Percentiles rank a stretch among this genome's conserved stretches.
Evolutionary conservation across 306 rosid genomes (phyloP).

Genomic region (Sechiopsis laciniata): DNA sequence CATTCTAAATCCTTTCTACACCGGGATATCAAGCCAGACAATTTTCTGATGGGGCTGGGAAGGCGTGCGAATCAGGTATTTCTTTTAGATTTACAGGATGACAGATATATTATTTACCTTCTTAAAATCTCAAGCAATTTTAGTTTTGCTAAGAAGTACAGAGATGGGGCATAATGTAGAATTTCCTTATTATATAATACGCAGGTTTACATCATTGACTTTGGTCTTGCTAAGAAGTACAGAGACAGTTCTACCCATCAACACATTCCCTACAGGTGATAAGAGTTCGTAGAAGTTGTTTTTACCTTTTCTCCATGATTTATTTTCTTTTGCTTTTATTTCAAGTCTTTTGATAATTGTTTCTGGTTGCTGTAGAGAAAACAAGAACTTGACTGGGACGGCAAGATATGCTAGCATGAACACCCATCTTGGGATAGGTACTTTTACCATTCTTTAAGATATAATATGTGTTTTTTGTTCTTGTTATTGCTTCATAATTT

Average conservation of each 20-base stretch:
- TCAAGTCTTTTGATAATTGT: constrained; percentile 10
- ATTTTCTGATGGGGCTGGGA: constrained; percentile 95
- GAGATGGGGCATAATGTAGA: constrained; percentile 25
- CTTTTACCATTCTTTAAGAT: constrained; percentile 9
- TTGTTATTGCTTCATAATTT: not conserved
- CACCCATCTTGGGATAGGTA: constrained; percentile 32
- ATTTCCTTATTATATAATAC: constrained; percentile 21
- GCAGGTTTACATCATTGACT: constrained; percentile 78
- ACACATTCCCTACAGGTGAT: constrained; percentile 94
- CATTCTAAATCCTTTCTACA: constrained; percentile 90
- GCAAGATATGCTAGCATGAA: constrained; percentile 97
- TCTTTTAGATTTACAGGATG: constrained; percentile 9
- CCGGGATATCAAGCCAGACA: constrained; percentile 95
- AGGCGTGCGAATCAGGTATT: constrained; percentile 91
- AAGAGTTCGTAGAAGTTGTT: constrained; percentile 21
- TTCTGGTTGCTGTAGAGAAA: constrained; percentile 58
- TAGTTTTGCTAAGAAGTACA: constrained; percentile 10
- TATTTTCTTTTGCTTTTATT: not conserved
- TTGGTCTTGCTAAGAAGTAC: constrained; percentile 95
- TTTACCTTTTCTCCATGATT: not conserved
- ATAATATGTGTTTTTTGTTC: not conserved
- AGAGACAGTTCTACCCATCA: constrained; percentile 85
- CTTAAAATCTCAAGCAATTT: not conserved
- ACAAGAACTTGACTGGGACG: constrained; percentile 92
- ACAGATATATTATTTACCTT: not conserved